phyloP scores from a whole-genome alignment of 2,329 filamentous ascomycete genomes.

The Plenodomus lindquistii region DNA sequence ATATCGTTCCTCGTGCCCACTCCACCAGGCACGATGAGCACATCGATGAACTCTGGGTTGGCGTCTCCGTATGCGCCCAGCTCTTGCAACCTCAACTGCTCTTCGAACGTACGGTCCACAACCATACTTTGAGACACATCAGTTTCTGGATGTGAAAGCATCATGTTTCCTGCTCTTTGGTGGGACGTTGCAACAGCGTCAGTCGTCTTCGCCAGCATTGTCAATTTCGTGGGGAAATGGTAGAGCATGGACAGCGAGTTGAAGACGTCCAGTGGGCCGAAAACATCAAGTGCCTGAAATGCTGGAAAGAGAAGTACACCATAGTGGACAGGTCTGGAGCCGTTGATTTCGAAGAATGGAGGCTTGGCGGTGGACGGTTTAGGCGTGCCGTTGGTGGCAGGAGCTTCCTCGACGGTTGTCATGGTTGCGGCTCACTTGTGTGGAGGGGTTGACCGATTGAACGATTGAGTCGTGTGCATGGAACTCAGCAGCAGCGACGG shows the following conservation, averaged over 20 bases:
- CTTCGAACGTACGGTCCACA: constrained; percentile 18
- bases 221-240: constrained; percentile 31
- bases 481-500: neutral
- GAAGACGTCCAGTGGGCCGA: constrained; percentile 53
- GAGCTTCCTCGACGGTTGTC: constrained; percentile 4
- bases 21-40: constrained; percentile 69
- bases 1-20: constrained; percentile 48
- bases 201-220: constrained; percentile 25
- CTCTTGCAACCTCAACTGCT: constrained; percentile 20
- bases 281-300: constrained; percentile 40
- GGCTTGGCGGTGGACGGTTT: constrained; percentile 3
- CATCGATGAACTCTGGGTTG: constrained; percentile 46
- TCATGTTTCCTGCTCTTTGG: constrained; percentile 16
- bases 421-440: constrained; percentile 1
- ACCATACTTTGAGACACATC: constrained; percentile 21
- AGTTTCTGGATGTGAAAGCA: constrained; percentile 20
- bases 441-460: neutral
- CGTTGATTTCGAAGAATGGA: constrained; percentile 13
- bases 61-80: constrained; percentile 2
- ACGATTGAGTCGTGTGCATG: too few species aligned
- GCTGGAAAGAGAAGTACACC: constrained; percentile 25
- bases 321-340: constrained; percentile 21
- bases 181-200: constrained; percentile 29
- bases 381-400: constrained; percentile 1
- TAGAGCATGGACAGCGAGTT: constrained; percentile 33